These are phyloP conservation scores for Cryoendolithus antarcticus DNA, from an alignment of 2,329 filamentous ascomycete genomes.

Conservation along the genomic window DNA sequence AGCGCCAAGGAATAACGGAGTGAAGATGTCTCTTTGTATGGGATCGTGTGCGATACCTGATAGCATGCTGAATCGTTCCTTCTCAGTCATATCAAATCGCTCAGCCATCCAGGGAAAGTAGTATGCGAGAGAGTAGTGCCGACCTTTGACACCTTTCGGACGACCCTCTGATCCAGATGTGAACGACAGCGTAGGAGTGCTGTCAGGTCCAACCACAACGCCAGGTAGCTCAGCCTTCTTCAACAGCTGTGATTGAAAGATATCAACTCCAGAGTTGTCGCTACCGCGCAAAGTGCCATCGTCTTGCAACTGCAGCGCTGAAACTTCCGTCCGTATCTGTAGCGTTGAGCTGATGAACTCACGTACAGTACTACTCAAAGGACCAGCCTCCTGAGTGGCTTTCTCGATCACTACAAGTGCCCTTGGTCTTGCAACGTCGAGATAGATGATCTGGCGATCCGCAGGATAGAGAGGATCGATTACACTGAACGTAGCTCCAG, in stretches of 20 bases:
- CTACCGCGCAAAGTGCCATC: conserved; percentile 65
- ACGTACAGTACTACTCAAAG: conserved; percentile 46
- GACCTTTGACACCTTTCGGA: conserved; percentile 76
- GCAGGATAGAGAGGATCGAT: conserved; percentile 77
- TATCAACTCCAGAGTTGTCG: conserved; percentile 46
- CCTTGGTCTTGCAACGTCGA: conserved; percentile 65
- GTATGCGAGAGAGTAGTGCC: conserved; percentile 73
- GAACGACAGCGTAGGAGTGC: conserved; percentile 56
- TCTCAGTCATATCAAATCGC: conserved; percentile 59
- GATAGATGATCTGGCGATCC: conserved; percentile 67
- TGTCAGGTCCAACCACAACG: conserved; percentile 76
- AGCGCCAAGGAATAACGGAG: conserved; percentile 74
- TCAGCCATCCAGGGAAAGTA: conserved; percentile 94
- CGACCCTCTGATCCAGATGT: conserved; percentile 58
- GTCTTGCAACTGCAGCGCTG: conserved; percentile 57
- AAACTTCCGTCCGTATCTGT: conserved; percentile 59
- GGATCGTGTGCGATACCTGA: conserved; percentile 67
- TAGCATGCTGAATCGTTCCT: conserved; percentile 70
- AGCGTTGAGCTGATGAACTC: conserved; percentile 64
- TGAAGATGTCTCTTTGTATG: conserved; percentile 69
- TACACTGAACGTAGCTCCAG: conserved; percentile 48
- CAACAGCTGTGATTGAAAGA: conserved; percentile 44
- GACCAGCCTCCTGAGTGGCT: conserved; percentile 56
- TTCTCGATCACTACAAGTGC: conserved; percentile 62
- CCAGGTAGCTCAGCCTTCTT: conserved; percentile 49